phyloP scores from a whole-genome alignment of 495 filamentous ascomycete genomes.

The Emericellopsis terricola region DNA sequence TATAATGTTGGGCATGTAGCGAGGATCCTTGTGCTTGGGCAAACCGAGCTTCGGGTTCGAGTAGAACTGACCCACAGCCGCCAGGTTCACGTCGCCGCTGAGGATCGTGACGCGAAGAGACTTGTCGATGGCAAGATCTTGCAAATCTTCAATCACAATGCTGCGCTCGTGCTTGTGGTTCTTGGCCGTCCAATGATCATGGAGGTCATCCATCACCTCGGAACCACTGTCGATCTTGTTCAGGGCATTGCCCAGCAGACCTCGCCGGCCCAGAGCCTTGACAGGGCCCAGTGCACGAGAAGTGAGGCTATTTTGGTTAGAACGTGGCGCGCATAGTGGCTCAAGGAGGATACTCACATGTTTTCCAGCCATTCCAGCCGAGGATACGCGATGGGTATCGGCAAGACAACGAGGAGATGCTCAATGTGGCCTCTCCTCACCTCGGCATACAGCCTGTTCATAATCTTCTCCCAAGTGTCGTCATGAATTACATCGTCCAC shows the following conservation, averaged over 20 bases:
- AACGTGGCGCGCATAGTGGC: no score
- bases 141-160: constrained; percentile 74
- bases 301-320: constrained; percentile 42
- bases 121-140: constrained; percentile 78
- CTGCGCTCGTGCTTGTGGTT: constrained; percentile 79
- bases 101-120: constrained; percentile 87
- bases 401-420: constrained; percentile 73
- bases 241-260: constrained; percentile 60
- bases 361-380: constrained; percentile 64
- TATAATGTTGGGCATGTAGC: constrained; percentile 83
- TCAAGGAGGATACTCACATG: constrained; percentile 25
- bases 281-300: constrained; percentile 68
- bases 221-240: constrained; percentile 87
- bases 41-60: constrained; percentile 65
- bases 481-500: constrained; percentile 63
- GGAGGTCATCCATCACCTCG: constrained; percentile 81
- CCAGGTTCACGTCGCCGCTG: constrained; percentile 85
- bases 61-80: constrained; percentile 85
- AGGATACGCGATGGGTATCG: constrained; percentile 85
- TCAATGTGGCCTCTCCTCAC: constrained; percentile 69
- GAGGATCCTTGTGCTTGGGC: constrained; percentile 68
- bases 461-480: constrained; percentile 65
- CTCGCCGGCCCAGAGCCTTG: constrained; percentile 71
- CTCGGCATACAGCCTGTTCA: constrained; percentile 66
- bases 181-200: constrained; percentile 95